These are phyloP conservation scores for Cladophialophora carrionii DNA, from an alignment of 2,329 filamentous ascomycete species.

Conservation along the genomic window DNA sequence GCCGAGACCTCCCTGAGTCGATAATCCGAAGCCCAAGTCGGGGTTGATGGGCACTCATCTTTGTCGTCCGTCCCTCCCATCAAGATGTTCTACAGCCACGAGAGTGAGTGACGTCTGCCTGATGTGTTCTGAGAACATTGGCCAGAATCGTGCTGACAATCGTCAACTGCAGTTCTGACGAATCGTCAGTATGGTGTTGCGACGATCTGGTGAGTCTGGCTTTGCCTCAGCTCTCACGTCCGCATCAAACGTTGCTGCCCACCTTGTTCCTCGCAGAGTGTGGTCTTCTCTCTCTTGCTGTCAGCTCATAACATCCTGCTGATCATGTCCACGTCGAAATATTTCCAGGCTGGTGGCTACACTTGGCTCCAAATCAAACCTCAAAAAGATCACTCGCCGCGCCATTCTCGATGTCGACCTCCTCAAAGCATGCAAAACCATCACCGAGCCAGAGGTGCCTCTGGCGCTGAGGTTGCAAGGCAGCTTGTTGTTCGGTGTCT, in stretches of 20 bases:
- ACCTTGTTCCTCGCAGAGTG: background rate
- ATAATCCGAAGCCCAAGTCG: background rate
- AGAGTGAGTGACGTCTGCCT: constrained; percentile 64
- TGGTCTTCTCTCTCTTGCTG: background rate
- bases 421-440: constrained; percentile 82
- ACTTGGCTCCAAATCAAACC: constrained; percentile 70
- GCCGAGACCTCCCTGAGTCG: background rate
- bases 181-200: constrained; percentile 88
- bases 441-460: constrained; percentile 80
- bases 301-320: background rate
- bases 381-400: constrained; percentile 77
- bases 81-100: constrained; percentile 91
- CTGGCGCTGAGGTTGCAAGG: constrained; percentile 89
- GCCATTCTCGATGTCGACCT: constrained; percentile 88
- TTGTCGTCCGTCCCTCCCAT: background rate
- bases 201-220: constrained; percentile 75
- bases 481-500: constrained; percentile 84
- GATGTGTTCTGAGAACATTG: background rate
- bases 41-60: background rate
- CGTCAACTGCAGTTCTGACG: constrained; percentile 67
- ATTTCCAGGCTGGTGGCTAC: constrained; percentile 82
- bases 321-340: background rate
- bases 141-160: background rate
- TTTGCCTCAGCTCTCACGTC: background rate
- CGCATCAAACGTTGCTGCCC: background rate